Evolutionary conservation across 179 eudicot species (phyloP), one percentile per base, ranked within the genome.

Genomic region (Silene noctiflora): DNA sequence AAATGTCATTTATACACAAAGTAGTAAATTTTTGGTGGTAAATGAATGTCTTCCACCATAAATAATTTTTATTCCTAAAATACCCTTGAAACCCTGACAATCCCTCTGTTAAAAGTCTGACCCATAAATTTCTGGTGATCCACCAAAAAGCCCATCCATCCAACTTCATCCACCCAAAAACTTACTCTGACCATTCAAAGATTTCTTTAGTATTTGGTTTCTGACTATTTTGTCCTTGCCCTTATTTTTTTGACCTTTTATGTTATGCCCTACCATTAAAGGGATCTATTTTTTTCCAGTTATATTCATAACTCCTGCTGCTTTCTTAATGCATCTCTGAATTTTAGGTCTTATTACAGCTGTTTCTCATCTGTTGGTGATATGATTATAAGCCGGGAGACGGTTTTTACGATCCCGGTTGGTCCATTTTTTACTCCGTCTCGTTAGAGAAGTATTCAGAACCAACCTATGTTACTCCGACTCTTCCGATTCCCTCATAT

Each of bases 71-170:
- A 20, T 68, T 6, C 74, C 83, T 20, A 60, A 73, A 60, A 13
- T 46, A 10, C 42, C 69, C 56, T 20, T 71, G 2, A 24, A 25
- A 27, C 19, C 19, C 84, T 77, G 84, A 77, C 84, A 77, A 17
- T 1, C 17, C 63, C 64, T 69, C 78, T 73, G 81, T 48, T 53
- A 72, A 77, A 73, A 73, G 75, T 19, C 71, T 81, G 81, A 64
- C 42, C 78, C 80, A 62, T 73, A 73, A 48, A 33, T 73, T 68
- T 77, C 68, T 67, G 78, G 72, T 81, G 76, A 78, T 69, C 78
- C 73, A 73, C 75, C 72, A 55, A 46, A 53, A 25, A 6, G 24
- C 4, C 22, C 42, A 13, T 0, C 11, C 10, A 39, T 20, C 22
- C 62, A 42, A 48, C 67, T 76, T 39, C 35, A 68, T 67, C 79